Conservation (phyloP, 2,329 filamentous ascomycete species). For the Blastomyces percursus region DNA sequence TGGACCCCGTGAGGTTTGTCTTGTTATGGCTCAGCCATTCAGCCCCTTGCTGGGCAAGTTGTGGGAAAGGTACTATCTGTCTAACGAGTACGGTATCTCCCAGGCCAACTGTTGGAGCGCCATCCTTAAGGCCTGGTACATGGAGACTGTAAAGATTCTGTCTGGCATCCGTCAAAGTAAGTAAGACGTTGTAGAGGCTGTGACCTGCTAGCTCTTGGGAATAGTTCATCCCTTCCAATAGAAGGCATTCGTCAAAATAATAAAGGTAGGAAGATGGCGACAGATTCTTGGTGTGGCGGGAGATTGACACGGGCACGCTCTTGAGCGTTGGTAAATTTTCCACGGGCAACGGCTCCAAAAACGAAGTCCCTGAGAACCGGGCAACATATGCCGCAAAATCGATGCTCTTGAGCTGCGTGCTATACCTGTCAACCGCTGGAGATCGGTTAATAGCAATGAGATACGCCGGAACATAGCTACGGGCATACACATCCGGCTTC, state of each 20-base stretch:
- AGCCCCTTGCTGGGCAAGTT: slow-evolving; percentile 12
- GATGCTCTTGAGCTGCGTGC: slow-evolving; percentile 14
- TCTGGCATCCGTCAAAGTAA: slow-evolving; percentile 8
- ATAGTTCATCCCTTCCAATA: slow-evolving; percentile 17
- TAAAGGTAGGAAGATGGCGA: slow-evolving; percentile 12
- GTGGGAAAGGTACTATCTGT: slow-evolving; percentile 17
- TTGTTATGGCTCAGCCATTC: slow-evolving; percentile 15
- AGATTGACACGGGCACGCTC: slow-evolving; percentile 8
- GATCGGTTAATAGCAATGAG: slow-evolving; percentile 20
- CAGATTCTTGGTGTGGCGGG: slow-evolving; percentile 10
- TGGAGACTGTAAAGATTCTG: slow-evolving; percentile 17
- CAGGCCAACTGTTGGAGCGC: slow-evolving; percentile 16
- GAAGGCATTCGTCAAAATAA: slow-evolving; percentile 20
- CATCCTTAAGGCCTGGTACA: slow-evolving; percentile 20
- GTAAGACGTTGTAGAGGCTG: slow-evolving; percentile 15
- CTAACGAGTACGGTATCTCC: slow-evolving; percentile 20
- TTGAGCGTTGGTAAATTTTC: slow-evolving; percentile 12
- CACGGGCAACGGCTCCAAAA: slow-evolving; percentile 12
- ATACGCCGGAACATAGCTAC: slow-evolving; percentile 17
- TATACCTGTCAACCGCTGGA: slow-evolving; percentile 13
- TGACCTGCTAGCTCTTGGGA: slow-evolving; percentile 13
- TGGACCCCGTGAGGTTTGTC: slow-evolving; percentile 11
- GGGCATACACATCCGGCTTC: slow-evolving; percentile 17
- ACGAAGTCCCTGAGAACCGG: slow-evolving; percentile 14
- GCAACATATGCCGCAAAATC: slow-evolving; percentile 16